Evolutionary conservation across 768 basidiomycete species (phyloP).

Genomic region (Tricholoma sp.): DNA sequence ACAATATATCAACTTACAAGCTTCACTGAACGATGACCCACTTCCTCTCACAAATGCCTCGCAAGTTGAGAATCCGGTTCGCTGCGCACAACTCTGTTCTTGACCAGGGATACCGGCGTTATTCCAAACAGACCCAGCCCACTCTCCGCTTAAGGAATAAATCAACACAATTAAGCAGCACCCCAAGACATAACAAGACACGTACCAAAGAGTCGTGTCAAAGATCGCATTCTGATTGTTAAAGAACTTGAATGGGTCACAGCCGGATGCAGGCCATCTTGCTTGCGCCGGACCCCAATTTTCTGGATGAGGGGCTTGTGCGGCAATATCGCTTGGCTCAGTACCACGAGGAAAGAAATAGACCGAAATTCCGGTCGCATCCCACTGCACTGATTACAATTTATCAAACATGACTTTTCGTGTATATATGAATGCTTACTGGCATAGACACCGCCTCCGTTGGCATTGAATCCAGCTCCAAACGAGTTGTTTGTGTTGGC

Average conservation of each 20-base stretch:
- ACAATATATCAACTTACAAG: conserved; percentile 53
- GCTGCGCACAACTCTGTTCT: conserved; percentile 76
- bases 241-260: conserved; percentile 79
- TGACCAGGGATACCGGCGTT: conserved; percentile 75
- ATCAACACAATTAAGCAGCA: background rate
- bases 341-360: conserved; percentile 77
- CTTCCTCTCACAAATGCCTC: conserved; percentile 68
- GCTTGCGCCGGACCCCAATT: conserved; percentile 77
- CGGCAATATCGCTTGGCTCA: conserved; percentile 73
- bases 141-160: conserved; percentile 60
- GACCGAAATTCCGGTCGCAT: conserved; percentile 64
- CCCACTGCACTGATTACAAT: conserved; percentile 60
- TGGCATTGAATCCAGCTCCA: conserved; percentile 83
- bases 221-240: conserved; percentile 73
- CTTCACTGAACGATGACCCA: conserved; percentile 66
- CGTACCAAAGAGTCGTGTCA: conserved; percentile 80
- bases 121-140: conserved; percentile 82
- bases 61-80: conserved; percentile 80
- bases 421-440: conserved; percentile 46
- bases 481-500: conserved; percentile 58
- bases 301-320: conserved; percentile 67
- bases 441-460: conserved; percentile 84
- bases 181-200: conserved; percentile 3
- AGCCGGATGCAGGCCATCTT: conserved; percentile 68
- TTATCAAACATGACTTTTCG: conserved; percentile 3